Base-by-base conservation (phyloP, 1,284 basidiomycete genomes). In the Austroboletus niveus region DNA sequence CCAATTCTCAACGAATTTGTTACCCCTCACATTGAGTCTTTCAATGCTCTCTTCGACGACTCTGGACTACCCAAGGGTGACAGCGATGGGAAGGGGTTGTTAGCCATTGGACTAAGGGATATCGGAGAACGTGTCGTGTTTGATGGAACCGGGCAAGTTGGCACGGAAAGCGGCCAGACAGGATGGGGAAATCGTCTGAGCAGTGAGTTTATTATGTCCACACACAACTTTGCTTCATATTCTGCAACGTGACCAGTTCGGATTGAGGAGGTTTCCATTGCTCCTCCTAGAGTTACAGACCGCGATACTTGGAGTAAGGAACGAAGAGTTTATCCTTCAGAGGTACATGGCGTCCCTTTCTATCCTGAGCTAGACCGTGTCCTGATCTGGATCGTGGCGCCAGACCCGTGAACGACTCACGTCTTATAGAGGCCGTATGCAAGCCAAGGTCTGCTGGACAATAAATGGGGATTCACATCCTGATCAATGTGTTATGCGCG, bases 21-120 rank as follows among this genome's bases (percentile, higher is more conserved):
- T 51, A 79, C 84, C 30, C 97, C 97, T 10, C 95, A 98, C 68
- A 84, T 99, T 57, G 91, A 98, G 71, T 94, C 92, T 41, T 99
- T 99, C 79, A 97, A 99, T 70, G 88, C 94, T 11, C 80, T 99
- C 31, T 93, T 97, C 66, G 92, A 96, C 62, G 91, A 92, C 61
- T 89, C 85, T 48, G 87, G 83, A 7, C 67, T 86, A 56, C 85
- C 81, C 63, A 68, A 73, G 43, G 87, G 88, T 7, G 86, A 91
- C 57, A 83, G 84, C 9, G 85, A 92, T 48, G 89, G 87, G 4
- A 79, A 78, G 24, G 97, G 97, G 0, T 70, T 99, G 11, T 72
- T 99, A 11, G 85, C 85, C 52, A 74, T 94, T 14, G 92, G 82
- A 8, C 68, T 98, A 8, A 81, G 86, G 60, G 92, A 98, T 57